These are phyloP conservation scores for Naganishia cerealis DNA, from an alignment of 1,284 basidiomycete genomes.

Conservation along the genomic window DNA sequence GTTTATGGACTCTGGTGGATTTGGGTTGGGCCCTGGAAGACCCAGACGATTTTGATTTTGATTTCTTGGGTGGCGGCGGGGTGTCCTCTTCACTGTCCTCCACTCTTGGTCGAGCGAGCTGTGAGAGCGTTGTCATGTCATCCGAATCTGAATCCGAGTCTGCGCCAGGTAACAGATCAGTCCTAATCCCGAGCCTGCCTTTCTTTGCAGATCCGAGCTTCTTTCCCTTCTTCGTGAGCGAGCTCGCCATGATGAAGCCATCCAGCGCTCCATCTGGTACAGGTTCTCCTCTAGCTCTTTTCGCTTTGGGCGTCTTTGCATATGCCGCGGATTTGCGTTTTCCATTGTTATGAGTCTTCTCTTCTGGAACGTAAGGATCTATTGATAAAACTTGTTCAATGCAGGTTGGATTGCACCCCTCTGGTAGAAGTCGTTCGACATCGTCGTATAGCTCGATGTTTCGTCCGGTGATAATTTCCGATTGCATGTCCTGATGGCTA, in stretches of 20 bases:
- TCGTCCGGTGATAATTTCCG: constrained; percentile 79
- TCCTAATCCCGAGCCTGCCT: constrained; percentile 19
- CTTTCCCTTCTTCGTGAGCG: constrained; percentile 41
- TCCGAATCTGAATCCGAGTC: constrained; percentile 14
- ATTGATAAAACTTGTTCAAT: constrained; percentile 72
- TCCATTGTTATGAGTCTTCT: constrained; percentile 31
- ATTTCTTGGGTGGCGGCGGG: not conserved
- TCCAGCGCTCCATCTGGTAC: constrained; percentile 48
- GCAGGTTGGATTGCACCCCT: constrained; percentile 70
- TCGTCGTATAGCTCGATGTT: constrained; percentile 89
- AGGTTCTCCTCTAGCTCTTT: constrained; percentile 41
- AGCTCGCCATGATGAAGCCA: constrained; percentile 51
- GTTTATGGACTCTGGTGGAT: not conserved
- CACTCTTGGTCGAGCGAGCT: constrained; percentile 12
- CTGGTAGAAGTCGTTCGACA: constrained; percentile 80
- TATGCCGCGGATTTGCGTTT: constrained; percentile 34
- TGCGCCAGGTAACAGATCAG: constrained; percentile 33
- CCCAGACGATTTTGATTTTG: not conserved
- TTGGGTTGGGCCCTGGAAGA: not conserved
- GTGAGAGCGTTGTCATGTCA: constrained; percentile 12
- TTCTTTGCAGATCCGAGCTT: constrained; percentile 36
- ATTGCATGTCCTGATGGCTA: constrained; percentile 85
- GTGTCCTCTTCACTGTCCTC: constrained; percentile 6
- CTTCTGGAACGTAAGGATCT: constrained; percentile 42
- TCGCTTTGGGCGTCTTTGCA: constrained; percentile 34